These are phyloP conservation scores for Xylaria sp. DNA, from an alignment of 2,329 filamentous ascomycete species.

Conservation along the genomic window DNA sequence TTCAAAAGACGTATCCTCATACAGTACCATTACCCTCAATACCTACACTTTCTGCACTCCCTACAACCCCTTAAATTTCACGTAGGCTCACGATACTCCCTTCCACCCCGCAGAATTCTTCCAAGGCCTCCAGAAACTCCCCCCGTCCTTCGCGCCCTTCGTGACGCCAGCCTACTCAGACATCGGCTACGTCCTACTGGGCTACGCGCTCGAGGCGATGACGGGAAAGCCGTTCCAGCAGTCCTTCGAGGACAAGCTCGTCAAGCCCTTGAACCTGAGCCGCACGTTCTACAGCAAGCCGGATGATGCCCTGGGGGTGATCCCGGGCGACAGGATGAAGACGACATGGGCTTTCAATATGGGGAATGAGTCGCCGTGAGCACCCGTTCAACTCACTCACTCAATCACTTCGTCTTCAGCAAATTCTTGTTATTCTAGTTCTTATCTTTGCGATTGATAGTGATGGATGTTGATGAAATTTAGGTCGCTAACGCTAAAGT, in stretches of 20 bases:
- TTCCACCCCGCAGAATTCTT: constrained; percentile 41
- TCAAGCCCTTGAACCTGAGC: constrained; percentile 42
- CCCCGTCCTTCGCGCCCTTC: constrained; percentile 43
- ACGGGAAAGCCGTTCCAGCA: constrained; percentile 42
- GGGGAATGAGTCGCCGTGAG: constrained; percentile 42
- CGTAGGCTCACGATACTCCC: too few species aligned
- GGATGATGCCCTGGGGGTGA: constrained; percentile 42
- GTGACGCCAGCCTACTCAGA: constrained; percentile 48
- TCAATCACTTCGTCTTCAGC: too few species aligned
- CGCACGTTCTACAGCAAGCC: constrained; percentile 43
- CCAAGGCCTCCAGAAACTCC: constrained; percentile 35
- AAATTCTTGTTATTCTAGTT: too few species aligned
- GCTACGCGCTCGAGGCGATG: constrained; percentile 45
- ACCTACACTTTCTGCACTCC: too few species aligned
- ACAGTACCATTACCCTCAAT: too few species aligned
- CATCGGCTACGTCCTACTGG: constrained; percentile 46
- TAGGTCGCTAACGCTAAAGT: background rate
- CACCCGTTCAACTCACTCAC: background rate
- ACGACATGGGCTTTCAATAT: constrained; percentile 44
- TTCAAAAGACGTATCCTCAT: too few species aligned
- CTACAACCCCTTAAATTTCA: too few species aligned
- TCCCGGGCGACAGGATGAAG: constrained; percentile 40
- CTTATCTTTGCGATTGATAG: too few species aligned
- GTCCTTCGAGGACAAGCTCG: constrained; percentile 40
- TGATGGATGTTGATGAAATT: too few species aligned